Percentiles rank a stretch among this genome's conserved stretches.
Evolutionary conservation across 352 stramenopile genomes (phyloP).

Genomic region (Phytophthora fragariae): DNA sequence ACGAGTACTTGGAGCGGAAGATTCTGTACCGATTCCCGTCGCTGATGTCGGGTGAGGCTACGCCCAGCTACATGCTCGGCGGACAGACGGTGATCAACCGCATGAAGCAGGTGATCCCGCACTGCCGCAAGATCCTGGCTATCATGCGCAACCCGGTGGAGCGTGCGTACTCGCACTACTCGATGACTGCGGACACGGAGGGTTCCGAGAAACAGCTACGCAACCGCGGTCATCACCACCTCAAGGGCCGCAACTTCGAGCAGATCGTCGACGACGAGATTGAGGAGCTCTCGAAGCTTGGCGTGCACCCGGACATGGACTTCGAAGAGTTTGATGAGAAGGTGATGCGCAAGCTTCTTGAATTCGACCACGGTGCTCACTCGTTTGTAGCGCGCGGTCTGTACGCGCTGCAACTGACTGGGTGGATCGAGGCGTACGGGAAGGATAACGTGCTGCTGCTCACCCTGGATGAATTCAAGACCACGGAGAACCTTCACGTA

Average conservation of each 20-base stretch:
- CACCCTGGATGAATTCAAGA: constrained; percentile 95
- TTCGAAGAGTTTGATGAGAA: constrained; percentile 76
- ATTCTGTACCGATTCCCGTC: constrained; percentile 88
- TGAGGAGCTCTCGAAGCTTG: constrained; percentile 59
- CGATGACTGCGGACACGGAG: constrained; percentile 83
- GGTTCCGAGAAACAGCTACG: constrained; percentile 80
- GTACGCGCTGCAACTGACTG: constrained; percentile 95
- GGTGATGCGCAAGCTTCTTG: constrained; percentile 54
- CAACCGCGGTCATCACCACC: constrained; percentile 79
- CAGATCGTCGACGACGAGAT: constrained; percentile 82
- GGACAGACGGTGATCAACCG: constrained; percentile 75
- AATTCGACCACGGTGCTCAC: constrained; percentile 76
- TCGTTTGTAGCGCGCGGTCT: constrained; percentile 90
- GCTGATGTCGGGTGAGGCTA: constrained; percentile 93
- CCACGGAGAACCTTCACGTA: constrained; percentile 64
- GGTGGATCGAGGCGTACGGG: constrained; percentile 93
- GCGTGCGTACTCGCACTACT: constrained; percentile 91
- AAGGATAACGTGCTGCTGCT: constrained; percentile 93
- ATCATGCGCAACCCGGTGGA: constrained; percentile 87
- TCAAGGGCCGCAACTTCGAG: constrained; percentile 72
- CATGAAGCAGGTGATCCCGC: constrained; percentile 79
- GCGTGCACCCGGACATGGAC: constrained; percentile 78
- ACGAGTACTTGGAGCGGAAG: constrained; percentile 88
- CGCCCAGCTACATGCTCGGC: constrained; percentile 92
- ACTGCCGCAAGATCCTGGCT: constrained; percentile 86